Conservation (phyloP, 2,329 filamentous ascomycete species). For the Penicillium vulpinum region DNA sequence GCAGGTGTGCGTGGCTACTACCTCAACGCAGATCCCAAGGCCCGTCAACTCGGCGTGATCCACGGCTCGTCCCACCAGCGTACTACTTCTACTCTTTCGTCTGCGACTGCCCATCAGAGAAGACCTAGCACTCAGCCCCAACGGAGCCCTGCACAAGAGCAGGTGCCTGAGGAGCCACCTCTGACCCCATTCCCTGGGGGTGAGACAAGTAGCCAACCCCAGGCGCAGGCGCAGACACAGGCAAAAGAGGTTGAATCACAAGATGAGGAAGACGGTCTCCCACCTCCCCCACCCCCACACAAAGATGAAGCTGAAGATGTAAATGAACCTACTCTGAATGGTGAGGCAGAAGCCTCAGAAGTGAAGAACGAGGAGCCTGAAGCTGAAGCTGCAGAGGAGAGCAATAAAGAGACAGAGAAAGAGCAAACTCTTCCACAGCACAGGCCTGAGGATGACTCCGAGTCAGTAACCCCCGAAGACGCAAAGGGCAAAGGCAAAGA, state of each 20-base stretch:
- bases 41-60: conserved; percentile 52
- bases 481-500: conserved; percentile 34
- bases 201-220: conserved; percentile 30
- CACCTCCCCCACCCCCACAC: conserved; percentile 31
- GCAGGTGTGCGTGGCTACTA: conserved; percentile 96
- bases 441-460: conserved; percentile 23
- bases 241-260: conserved; percentile 30
- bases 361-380: conserved; percentile 18
- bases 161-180: conserved; percentile 29
- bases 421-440: conserved; percentile 27
- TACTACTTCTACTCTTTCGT: conserved; percentile 31
- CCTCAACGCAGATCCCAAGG: conserved; percentile 75
- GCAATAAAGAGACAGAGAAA: conserved; percentile 27
- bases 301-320: conserved; percentile 26
- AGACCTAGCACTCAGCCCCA: conserved; percentile 27
- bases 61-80: conserved; percentile 36
- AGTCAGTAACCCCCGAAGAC: conserved; percentile 14
- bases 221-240: conserved; percentile 28
- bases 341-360: conserved; percentile 13
- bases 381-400: conserved; percentile 10
- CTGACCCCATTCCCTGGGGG: conserved; percentile 38
- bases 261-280: conserved; percentile 22
- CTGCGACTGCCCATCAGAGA: conserved; percentile 27
- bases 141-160: conserved; percentile 22
- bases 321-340: conserved; percentile 25